A percentile compares a stretch with the other conserved stretches of the same genome.
phyloP scores from a whole-genome alignment of 2,329 filamentous ascomycete species.

The Ustilaginoidea virens region DNA sequence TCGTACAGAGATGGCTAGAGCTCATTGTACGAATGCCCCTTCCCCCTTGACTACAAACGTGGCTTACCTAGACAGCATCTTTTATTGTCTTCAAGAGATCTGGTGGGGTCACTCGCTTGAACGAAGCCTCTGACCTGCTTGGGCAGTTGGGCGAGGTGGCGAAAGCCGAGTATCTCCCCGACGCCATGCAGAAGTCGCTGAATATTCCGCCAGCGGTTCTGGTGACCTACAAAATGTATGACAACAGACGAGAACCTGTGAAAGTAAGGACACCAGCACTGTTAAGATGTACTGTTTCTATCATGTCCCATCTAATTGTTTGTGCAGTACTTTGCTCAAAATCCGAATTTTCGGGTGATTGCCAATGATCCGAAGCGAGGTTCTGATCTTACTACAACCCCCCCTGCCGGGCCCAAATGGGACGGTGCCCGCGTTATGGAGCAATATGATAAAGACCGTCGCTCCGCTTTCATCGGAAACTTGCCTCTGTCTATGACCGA shows the following conservation, averaged over 20 bases:
- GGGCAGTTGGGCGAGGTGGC: slow-evolving; percentile 26
- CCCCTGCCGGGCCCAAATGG: not conserved
- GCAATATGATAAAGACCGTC: slow-evolving; percentile 26
- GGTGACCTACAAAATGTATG: slow-evolving; percentile 35
- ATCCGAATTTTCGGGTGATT: slow-evolving; percentile 11
- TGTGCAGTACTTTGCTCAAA: slow-evolving; percentile 6
- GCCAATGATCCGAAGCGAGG: slow-evolving; percentile 11
- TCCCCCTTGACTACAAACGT: not conserved
- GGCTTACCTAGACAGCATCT: slow-evolving; percentile 24
- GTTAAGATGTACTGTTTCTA: not conserved
- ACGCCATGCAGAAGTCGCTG: slow-evolving; percentile 17
- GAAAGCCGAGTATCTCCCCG: slow-evolving; percentile 20
- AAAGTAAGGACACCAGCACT: slow-evolving; percentile 20
- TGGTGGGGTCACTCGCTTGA: slow-evolving; percentile 19
- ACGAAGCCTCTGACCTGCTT: slow-evolving; percentile 30
- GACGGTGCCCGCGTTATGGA: slow-evolving; percentile 9
- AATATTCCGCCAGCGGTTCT: slow-evolving; percentile 24
- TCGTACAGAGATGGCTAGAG: slow-evolving; percentile 44
- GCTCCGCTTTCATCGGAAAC: slow-evolving; percentile 32
- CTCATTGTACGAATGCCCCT: slow-evolving; percentile 38
- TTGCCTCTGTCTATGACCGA: slow-evolving; percentile 23
- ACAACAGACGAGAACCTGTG: slow-evolving; percentile 32
- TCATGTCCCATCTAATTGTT: not conserved
- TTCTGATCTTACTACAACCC: too few relatives aligned
- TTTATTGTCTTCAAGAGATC: slow-evolving; percentile 29